Base-by-base conservation (phyloP, 257 asterid species). In the Phtheirospermum japonicum region DNA sequence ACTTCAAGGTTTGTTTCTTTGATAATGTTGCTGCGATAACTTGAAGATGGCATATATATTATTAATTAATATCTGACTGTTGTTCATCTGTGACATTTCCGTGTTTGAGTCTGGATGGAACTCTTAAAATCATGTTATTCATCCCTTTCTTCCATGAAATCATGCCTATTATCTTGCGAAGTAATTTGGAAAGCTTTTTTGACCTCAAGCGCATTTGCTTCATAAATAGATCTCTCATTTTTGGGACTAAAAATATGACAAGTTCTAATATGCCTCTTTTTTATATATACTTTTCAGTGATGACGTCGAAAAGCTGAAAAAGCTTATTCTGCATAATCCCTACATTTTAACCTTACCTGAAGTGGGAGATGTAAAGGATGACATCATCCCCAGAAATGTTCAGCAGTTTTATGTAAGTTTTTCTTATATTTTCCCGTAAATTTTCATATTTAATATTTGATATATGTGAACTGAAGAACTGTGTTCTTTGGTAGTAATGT, bases 261-360 rank as follows among this genome's bases (percentile, higher is more conserved):
- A 10, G 23, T 14, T 61, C 67, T 66, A 42, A 42, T 14, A 74
- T 62, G 60, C 61, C 39, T 60, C 67, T 26, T 56, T 12, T 71
- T 49, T 14, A 59, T 80, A 57, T 28, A 60, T 72, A 23, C 52
- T 57, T 32, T 76, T 77, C 95, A 93, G 99, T 77, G 82, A 69
- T 67, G 96, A 89, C 54, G 95, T 93, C 49, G 99, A 93, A 68
- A 93, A 87, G 85, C 85, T 93, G 81, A 93, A 87, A 70, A 87
- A 80, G 75, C 95, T 93, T 73, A 78, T 93, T 59, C 83, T 93
- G 65, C 99, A 93, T 43, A 89, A 93, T 79, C 99, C 99, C 20
- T 80, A 73, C 82, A 82, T 79, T 80, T 75, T 93, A 52, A 87
- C 95, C 57, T 75, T 89, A 70, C 88, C 95, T 17, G 95, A 93